A percentile compares a stretch with the other conserved stretches of the same genome.
These are phyloP conservation scores for Diutina neorugosa DNA, from an alignment of 1,139 yeast species.

Conservation along the genomic window DNA sequence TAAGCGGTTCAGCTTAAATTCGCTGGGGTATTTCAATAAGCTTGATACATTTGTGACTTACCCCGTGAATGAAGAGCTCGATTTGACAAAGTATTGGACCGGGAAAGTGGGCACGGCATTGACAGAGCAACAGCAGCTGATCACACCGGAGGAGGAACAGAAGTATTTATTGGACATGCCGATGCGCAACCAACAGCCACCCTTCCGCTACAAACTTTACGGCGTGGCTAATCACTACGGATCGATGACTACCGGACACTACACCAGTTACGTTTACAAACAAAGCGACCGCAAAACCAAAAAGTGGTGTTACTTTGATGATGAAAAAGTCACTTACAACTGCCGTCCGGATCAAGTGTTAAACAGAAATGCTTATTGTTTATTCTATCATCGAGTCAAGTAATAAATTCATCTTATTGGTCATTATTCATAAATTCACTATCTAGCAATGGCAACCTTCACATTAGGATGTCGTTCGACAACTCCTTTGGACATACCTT, in stretches of 20 bases:
- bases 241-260: constrained; percentile 75
- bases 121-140: constrained; percentile 7
- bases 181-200: constrained; percentile 63
- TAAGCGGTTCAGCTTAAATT: constrained; percentile 56
- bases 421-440: background rate
- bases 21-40: constrained; percentile 38
- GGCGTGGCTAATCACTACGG: constrained; percentile 91
- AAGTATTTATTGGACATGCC: constrained; percentile 43
- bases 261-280: constrained; percentile 73
- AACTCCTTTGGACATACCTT: constrained; percentile 50
- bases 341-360: constrained; percentile 33
- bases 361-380: constrained; percentile 61
- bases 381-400: constrained; percentile 40
- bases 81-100: constrained; percentile 65
- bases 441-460: constrained; percentile 11
- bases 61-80: constrained; percentile 44
- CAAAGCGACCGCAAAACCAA: constrained; percentile 22
- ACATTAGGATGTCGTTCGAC: constrained; percentile 33
- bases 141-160: constrained; percentile 30
- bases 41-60: constrained; percentile 51
- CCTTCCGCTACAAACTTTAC: constrained; percentile 65
- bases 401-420: background rate
- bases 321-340: constrained; percentile 40
- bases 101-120: background rate
- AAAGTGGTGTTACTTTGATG: constrained; percentile 74